Evolutionary conservation across 306 rosid species (phyloP).

Genomic region (Sophora flavescens): DNA sequence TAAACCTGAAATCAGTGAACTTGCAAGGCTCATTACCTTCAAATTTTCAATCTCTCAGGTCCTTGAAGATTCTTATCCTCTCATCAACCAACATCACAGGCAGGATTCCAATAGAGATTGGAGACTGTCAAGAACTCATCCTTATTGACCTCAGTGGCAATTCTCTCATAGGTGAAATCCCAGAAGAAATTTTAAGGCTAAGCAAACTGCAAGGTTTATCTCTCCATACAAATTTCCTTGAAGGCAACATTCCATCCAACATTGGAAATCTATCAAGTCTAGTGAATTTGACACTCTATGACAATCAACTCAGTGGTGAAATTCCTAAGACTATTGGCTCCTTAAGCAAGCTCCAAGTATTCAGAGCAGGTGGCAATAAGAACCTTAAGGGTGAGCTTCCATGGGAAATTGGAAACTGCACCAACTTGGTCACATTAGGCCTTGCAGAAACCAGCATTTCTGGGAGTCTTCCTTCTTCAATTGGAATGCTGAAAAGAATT

Average conservation of each 20-base stretch:
- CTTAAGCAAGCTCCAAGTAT: constrained; percentile 64
- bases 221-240: constrained; percentile 69
- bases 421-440: constrained; percentile 77
- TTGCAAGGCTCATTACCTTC: constrained; percentile 89
- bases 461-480: constrained; percentile 83
- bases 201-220: constrained; percentile 59
- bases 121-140: constrained; percentile 64
- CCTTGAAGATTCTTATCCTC: constrained; percentile 62
- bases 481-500: constrained; percentile 68
- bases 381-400: constrained; percentile 81
- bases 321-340: constrained; percentile 83
- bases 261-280: constrained; percentile 82
- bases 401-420: constrained; percentile 92
- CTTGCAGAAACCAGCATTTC: constrained; percentile 92
- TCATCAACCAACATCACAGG: constrained; percentile 78
- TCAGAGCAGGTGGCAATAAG: constrained; percentile 91
- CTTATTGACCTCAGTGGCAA: constrained; percentile 75
- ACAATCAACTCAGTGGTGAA: constrained; percentile 74
- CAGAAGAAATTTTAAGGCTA: constrained; percentile 77
- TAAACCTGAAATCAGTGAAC: constrained; percentile 61
- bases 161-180: constrained; percentile 74
- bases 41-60: constrained; percentile 69
- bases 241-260: constrained; percentile 70
- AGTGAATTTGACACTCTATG: constrained; percentile 68
- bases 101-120: constrained; percentile 72